Evolutionary conservation across 768 basidiomycete species (phyloP), one percentile per base, ranked within the genome.

Genomic region (Porpolomopsis calyptriformis): DNA sequence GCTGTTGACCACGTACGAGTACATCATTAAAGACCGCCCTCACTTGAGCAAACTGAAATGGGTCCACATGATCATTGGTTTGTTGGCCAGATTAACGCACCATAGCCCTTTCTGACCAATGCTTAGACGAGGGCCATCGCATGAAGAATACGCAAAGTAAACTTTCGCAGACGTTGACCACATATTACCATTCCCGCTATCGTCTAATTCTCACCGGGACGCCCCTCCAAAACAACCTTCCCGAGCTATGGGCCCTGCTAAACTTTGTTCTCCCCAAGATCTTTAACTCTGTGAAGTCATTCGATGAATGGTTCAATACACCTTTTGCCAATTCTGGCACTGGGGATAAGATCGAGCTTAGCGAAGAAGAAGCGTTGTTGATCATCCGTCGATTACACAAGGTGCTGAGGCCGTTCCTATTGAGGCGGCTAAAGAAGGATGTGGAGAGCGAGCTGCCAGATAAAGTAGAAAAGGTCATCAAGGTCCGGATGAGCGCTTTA

Each of bases 291-390:
- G 92, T 96, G 50, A 94, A 97, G 62, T 94, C 92, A 18, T 98
- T 99, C 61, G 96, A 98, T 57, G 96, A 98, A 59, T 99, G 96
- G 96, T 99, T 98, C 75, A 98, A 97, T 68, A 96, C 94, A 1
- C 96, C 96, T 0, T 99, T 99, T 54, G 94, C 96, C 49, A 97
- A 90, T 64, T 90, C 92, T n/a, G 94, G 94, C 24, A 87, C 88
- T 0, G 85, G 86, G 7, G 96, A 99, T 67, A 96, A 94, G 77
- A 94, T 98, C 60, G 92, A 96, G 71, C 64, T 98, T 69, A 96
- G 94, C 67, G 96, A 99, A 85, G 96, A 98, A 85, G 96, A 99
- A 70, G 87, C 90, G 2, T 73, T 98, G 29, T 83, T 98, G 47
- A 90, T 99, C 58, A 96, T 99, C 60, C 83, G 93, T 46, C 93